A percentile compares a stretch with the other conserved stretches of the same genome.
Conservation (phyloP, 768 basidiomycete species). For the Tulasnella sp. region DNA sequence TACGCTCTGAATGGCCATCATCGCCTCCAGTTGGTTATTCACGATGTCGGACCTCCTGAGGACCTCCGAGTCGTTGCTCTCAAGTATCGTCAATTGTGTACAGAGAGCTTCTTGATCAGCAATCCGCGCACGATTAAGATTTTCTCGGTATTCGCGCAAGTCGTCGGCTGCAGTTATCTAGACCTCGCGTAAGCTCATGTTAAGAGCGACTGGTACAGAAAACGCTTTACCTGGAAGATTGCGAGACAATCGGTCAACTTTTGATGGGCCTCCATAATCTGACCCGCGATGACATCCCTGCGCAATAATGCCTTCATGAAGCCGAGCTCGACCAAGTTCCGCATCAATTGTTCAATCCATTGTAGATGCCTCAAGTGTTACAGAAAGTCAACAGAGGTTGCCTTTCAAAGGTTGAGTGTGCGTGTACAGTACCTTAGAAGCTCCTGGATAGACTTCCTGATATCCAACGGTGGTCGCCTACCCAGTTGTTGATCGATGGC, state of each 20-base stretch:
- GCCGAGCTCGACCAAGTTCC: neutral
- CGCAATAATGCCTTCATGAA: neutral
- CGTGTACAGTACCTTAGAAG: no score
- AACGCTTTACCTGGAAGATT: neutral
- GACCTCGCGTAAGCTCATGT: neutral
- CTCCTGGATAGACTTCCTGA: no score
- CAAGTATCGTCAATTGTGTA: neutral
- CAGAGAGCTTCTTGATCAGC: neutral
- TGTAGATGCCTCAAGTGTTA: neutral
- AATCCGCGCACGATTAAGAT: neutral
- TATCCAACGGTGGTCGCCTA: no score
- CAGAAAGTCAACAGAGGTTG: no score
- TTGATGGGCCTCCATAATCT: neutral
- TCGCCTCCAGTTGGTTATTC: neutral
- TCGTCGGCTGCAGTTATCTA: neutral
- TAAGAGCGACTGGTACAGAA: neutral
- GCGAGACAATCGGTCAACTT: neutral
- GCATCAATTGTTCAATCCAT: neutral
- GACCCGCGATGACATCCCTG: neutral
- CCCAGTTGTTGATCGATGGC: no score
- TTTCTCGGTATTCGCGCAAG: neutral
- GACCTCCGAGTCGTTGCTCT: neutral
- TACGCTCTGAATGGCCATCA: conserved; percentile 1
- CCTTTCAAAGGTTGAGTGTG: no score
- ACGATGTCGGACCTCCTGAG: neutral